These are phyloP conservation scores for Suhomyces kilbournensis DNA, from an alignment of 805 yeast species.

Conservation along the genomic window DNA sequence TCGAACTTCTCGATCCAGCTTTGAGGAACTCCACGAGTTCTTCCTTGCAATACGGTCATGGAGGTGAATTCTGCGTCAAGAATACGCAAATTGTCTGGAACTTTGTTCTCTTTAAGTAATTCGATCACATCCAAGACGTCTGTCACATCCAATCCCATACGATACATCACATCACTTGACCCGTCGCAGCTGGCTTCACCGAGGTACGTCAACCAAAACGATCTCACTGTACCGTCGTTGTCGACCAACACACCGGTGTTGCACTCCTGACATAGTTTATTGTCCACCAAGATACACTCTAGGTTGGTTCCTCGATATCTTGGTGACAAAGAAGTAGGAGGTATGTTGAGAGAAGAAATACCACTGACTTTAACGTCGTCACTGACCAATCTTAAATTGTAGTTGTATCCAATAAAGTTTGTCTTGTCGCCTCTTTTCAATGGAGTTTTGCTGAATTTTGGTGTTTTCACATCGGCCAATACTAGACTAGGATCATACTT, in stretches of 20 bases:
- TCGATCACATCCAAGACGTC: slow-evolving; percentile 59
- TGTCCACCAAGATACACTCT: slow-evolving; percentile 74
- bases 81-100: slow-evolving; percentile 55
- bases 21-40: slow-evolving; percentile 85
- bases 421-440: slow-evolving; percentile 73
- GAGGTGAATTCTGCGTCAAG: slow-evolving; percentile 78
- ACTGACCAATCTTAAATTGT: slow-evolving; percentile 63
- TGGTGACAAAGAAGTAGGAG: slow-evolving; percentile 65
- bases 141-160: slow-evolving; percentile 75
- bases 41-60: slow-evolving; percentile 66
- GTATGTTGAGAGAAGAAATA: slow-evolving; percentile 69
- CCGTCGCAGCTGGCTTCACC: slow-evolving; percentile 64
- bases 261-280: slow-evolving; percentile 68
- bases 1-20: slow-evolving; percentile 75
- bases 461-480: slow-evolving; percentile 67
- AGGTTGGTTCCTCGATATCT: slow-evolving; percentile 82
- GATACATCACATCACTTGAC: slow-evolving; percentile 55
- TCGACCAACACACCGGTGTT: slow-evolving; percentile 77
- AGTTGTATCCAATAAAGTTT: slow-evolving; percentile 78
- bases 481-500: slow-evolving; percentile 78
- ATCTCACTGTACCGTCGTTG: slow-evolving; percentile 73
- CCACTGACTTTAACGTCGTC: slow-evolving; percentile 77
- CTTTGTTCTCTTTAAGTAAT: slow-evolving; percentile 45
- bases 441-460: slow-evolving; percentile 54
- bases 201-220: slow-evolving; percentile 79